Evolutionary conservation across 768 basidiomycete genomes (phyloP).

Genomic region (Mycena kentingensis): DNA sequence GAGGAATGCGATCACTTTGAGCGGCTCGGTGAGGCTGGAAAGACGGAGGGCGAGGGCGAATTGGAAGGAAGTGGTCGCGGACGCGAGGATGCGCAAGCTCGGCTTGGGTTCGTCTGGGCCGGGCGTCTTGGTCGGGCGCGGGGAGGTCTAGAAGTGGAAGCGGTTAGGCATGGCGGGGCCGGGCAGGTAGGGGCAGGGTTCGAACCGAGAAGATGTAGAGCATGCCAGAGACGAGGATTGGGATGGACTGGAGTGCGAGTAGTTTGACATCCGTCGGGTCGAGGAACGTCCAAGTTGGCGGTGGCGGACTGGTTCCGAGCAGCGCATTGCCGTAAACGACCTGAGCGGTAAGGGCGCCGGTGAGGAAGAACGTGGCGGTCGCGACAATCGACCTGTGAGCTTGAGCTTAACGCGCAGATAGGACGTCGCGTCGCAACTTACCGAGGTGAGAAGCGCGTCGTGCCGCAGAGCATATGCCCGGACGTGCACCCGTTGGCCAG

Average conservation of each 20-base stretch:
- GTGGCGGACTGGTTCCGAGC: conserved; percentile 20
- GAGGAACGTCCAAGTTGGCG: conserved; percentile 46
- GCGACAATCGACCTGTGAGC: conserved; percentile 52
- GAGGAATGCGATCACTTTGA: conserved; percentile 52
- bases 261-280: conserved; percentile 36
- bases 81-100: conserved; percentile 39
- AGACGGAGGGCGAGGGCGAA: conserved; percentile 58
- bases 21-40: conserved; percentile 52
- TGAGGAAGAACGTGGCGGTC: conserved; percentile 53
- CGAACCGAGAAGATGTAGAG: conserved; percentile 36
- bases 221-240: conserved; percentile 35
- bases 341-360: conserved; percentile 48
- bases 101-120: neutral
- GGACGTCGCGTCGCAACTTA: conserved; percentile 25
- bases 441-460: conserved; percentile 59
- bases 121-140: conserved; percentile 2
- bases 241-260: conserved; percentile 43
- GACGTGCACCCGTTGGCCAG: conserved; percentile 67
- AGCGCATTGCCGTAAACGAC: conserved; percentile 37
- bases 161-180: neutral
- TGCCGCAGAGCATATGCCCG: conserved; percentile 66
- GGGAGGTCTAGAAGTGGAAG: conserved; percentile 8
- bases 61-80: conserved; percentile 44
- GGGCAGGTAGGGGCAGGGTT: conserved; percentile 24
- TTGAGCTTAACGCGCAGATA: neutral